Evolutionary conservation across 352 stramenopile species (phyloP).

Genomic region (Phytophthora meadii): DNA sequence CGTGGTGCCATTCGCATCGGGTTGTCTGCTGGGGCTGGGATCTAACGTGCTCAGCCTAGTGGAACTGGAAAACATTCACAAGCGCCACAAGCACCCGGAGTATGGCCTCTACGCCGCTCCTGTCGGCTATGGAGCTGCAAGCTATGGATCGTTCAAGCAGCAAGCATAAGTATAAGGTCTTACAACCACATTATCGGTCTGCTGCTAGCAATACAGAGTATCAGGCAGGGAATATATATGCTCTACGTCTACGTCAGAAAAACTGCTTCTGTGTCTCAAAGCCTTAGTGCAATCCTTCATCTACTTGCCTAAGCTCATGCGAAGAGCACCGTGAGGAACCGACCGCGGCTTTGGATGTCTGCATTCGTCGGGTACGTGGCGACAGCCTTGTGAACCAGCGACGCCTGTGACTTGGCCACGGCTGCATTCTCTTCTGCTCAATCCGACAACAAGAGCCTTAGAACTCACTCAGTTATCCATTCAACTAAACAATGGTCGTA

Average conservation of each 20-base stretch:
- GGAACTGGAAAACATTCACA: conserved; percentile 82
- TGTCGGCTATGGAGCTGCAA: conserved; percentile 43
- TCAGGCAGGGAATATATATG: conserved; percentile 45
- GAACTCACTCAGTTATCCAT: background rate
- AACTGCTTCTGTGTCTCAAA: no score
- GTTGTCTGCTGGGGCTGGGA: conserved; percentile 69
- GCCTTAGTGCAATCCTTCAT: no score
- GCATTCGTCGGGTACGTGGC: conserved; percentile 52
- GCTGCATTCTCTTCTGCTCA: conserved; percentile 65
- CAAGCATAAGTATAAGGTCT: conserved; percentile 38
- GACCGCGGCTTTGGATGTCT: conserved; percentile 73
- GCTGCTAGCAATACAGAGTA: conserved; percentile 25
- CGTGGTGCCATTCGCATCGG: conserved; percentile 74
- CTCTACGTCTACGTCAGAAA: conserved; percentile 24
- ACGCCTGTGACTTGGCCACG: conserved; percentile 51
- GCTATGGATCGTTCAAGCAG: conserved; percentile 48
- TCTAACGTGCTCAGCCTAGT: conserved; percentile 75
- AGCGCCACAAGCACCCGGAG: conserved; percentile 82
- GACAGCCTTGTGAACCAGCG: conserved; percentile 56
- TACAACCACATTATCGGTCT: conserved; percentile 18
- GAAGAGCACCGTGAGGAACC: conserved; percentile 71
- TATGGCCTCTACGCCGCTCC: conserved; percentile 71
- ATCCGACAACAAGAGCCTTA: background rate
- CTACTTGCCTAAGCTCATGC: conserved; percentile 15
- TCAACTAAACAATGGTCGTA: conserved; percentile 15